These are phyloP conservation scores for Cryptococcus amylolentus DNA, from an alignment of 1,284 basidiomycete genomes.

Conservation along the genomic window DNA sequence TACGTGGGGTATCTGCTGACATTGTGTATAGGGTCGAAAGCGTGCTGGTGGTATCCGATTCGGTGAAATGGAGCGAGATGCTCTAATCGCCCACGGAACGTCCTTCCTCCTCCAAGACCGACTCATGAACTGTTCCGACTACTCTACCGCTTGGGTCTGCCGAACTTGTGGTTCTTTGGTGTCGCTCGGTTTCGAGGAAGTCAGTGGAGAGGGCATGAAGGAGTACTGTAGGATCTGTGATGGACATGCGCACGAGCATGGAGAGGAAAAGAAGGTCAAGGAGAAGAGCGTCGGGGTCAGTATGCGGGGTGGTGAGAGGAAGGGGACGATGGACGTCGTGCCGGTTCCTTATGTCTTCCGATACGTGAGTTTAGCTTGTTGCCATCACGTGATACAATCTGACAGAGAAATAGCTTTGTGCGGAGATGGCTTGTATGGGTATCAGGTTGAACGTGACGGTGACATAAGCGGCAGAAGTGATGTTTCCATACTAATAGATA, in stretches of 20 bases:
- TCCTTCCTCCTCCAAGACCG: conserved; percentile 97
- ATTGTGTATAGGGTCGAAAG: conserved; percentile 77
- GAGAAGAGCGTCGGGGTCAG: conserved; percentile 25
- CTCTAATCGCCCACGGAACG: conserved; percentile 95
- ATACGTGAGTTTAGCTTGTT: conserved; percentile 61
- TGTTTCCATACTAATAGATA: neutral
- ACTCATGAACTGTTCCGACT: conserved; percentile 99
- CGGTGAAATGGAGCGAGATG: conserved; percentile 99
- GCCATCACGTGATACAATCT: neutral
- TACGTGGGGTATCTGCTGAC: neutral
- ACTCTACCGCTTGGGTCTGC: conserved; percentile 98
- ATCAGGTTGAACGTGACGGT: conserved; percentile 52
- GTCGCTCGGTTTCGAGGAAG: conserved; percentile 85
- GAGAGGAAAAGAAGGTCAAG: conserved; percentile 26
- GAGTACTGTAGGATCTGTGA: conserved; percentile 92
- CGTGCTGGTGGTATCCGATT: conserved; percentile 98
- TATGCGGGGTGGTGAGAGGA: conserved; percentile 53
- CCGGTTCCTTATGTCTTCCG: conserved; percentile 95
- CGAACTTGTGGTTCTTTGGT: conserved; percentile 92
- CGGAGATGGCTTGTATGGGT: conserved; percentile 59
- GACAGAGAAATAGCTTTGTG: conserved; percentile 54
- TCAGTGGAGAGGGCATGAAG: conserved; percentile 61
- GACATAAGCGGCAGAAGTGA: conserved; percentile 12
- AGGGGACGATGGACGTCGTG: conserved; percentile 80
- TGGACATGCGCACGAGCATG: conserved; percentile 53